A percentile compares a stretch with the other conserved stretches of the same genome.
Evolutionary conservation across 768 basidiomycete species (phyloP).

Genomic region (Phaeotremella fagi): DNA sequence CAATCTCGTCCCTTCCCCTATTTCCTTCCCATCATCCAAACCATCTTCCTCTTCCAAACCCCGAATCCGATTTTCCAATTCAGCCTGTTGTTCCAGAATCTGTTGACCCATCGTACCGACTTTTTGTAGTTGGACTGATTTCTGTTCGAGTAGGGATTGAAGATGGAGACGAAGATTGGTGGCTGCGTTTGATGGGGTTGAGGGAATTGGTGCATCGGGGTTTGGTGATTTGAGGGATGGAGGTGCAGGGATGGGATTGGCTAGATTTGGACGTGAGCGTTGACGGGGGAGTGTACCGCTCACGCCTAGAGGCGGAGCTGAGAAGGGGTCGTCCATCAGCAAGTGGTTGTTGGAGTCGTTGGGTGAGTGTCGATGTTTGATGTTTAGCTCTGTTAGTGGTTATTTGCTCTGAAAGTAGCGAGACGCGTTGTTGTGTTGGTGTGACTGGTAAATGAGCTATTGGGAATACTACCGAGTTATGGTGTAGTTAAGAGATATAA

Average conservation of each 20-base stretch:
- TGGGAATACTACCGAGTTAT: too few relatives aligned
- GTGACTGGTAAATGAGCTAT: too few relatives aligned
- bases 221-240: slow-evolving; percentile 16
- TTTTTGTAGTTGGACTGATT: slow-evolving; percentile 86
- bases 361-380: too few relatives aligned
- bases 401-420: too few relatives aligned
- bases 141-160: slow-evolving; percentile 68
- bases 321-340: slow-evolving; percentile 35
- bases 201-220: slow-evolving; percentile 14
- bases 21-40: slow-evolving; percentile 51
- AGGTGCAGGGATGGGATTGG: slow-evolving; percentile 20
- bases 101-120: slow-evolving; percentile 90
- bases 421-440: too few relatives aligned
- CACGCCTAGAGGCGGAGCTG: not conserved
- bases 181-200: slow-evolving; percentile 7
- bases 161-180: slow-evolving; percentile 45
- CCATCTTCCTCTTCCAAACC: slow-evolving; percentile 61
- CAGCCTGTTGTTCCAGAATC: slow-evolving; percentile 86
- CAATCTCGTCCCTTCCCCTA: slow-evolving; percentile 31
- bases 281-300: slow-evolving; percentile 17
- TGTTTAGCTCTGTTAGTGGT: too few relatives aligned
- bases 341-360: too few relatives aligned
- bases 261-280: slow-evolving; percentile 26
- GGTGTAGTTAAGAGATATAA: too few relatives aligned
- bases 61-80: slow-evolving; percentile 80